Evolutionary conservation across 192 early-diverging fungal genomes (phyloP).

Genomic region (Coemansia sp.): DNA sequence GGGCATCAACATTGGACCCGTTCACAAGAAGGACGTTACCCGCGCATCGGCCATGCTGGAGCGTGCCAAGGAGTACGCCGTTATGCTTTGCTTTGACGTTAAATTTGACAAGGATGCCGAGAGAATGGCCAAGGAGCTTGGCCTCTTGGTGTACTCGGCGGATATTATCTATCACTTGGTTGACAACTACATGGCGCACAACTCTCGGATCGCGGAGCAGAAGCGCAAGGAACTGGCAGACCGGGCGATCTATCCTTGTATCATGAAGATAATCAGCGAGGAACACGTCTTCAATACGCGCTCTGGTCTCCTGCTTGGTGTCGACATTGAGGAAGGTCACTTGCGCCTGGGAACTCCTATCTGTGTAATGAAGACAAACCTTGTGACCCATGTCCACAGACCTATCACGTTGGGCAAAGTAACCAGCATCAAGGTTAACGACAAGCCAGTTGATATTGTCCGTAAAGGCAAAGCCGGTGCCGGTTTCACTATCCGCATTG

Average conservation of each 20-base stretch:
- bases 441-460: constrained; percentile 79
- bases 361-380: constrained; percentile 77
- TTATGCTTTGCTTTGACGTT: constrained; percentile 90
- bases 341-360: constrained; percentile 91
- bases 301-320: constrained; percentile 92
- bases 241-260: constrained; percentile 90
- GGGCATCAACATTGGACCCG: constrained; percentile 96
- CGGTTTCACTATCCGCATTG: constrained; percentile 85
- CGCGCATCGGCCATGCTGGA: constrained; percentile 93
- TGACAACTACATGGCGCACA: constrained; percentile 87
- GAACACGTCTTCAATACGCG: constrained; percentile 91
- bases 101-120: constrained; percentile 89
- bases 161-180: constrained; percentile 99
- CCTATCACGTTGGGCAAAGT: constrained; percentile 85
- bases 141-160: constrained; percentile 92
- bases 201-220: constrained; percentile 78
- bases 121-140: constrained; percentile 88
- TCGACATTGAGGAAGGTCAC: constrained; percentile 90
- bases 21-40: constrained; percentile 97
- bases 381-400: constrained; percentile 72
- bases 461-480: constrained; percentile 82
- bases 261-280: constrained; percentile 72
- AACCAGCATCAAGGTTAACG: constrained; percentile 89
- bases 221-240: constrained; percentile 87
- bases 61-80: constrained; percentile 81